Conservation (phyloP, 495 filamentous ascomycete genomes). For the Penicillium alfredii region DNA sequence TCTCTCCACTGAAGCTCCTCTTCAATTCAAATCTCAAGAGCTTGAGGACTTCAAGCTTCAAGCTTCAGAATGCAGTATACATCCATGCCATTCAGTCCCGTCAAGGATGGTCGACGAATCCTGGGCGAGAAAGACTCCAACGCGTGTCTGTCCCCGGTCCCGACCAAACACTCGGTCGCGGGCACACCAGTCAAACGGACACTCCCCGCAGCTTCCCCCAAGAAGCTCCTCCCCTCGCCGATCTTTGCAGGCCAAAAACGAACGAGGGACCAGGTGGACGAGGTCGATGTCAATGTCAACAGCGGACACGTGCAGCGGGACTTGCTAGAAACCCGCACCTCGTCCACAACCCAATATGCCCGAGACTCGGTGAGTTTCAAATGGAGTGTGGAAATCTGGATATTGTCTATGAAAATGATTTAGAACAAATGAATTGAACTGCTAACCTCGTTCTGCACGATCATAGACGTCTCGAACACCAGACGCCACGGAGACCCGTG, state of each 20-base stretch:
- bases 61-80: conserved; percentile 25
- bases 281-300: conserved; percentile 16
- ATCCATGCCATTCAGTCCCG: conserved; percentile 28
- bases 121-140: conserved; percentile 42
- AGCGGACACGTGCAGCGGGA: conserved; percentile 13
- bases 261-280: conserved; percentile 35
- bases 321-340: conserved; percentile 6
- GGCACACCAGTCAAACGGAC: conserved; percentile 33
- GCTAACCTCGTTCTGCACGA: conserved; percentile 10
- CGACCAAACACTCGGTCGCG: conserved; percentile 19
- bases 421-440: neutral
- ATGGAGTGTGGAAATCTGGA: no score
- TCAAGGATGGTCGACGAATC: conserved; percentile 40
- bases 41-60: no score
- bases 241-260: conserved; percentile 41
- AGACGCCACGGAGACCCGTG: conserved; percentile 17
- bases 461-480: conserved; percentile 13
- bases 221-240: conserved; percentile 37
- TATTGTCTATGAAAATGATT: no score
- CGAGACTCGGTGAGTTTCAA: no score
- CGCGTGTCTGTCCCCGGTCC: conserved; percentile 40
- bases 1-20: neutral
- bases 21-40: neutral
- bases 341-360: conserved; percentile 10
- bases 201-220: conserved; percentile 23